Percentiles rank a stretch among this genome's conserved stretches.
phyloP scores from a whole-genome alignment of 2,329 filamentous ascomycete genomes.

The Fusarium guadeloupense region DNA sequence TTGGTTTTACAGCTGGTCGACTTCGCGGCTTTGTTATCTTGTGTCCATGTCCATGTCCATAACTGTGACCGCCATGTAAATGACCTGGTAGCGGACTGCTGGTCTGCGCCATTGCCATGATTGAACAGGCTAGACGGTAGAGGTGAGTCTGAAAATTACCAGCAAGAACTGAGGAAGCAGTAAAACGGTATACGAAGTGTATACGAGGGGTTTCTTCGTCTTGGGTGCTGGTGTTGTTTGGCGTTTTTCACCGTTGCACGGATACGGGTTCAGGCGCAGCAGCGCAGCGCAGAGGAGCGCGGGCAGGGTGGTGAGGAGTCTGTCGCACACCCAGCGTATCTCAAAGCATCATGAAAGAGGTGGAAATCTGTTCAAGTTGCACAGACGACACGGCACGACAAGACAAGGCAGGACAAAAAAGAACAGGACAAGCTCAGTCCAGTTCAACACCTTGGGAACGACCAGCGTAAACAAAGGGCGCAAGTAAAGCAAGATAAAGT shows the following conservation, averaged over 20 bases:
- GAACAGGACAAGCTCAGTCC: not conserved
- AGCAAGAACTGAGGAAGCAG: not conserved
- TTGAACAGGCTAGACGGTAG: slow-evolving; percentile 9
- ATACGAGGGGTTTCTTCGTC: slow-evolving; percentile 11
- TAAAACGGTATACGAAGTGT: not conserved
- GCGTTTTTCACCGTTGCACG: slow-evolving; percentile 37
- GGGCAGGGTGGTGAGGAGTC: slow-evolving; percentile 31
- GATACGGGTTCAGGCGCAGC: slow-evolving; percentile 40
- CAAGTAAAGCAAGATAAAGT: slow-evolving; percentile 3
- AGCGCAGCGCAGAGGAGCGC: slow-evolving; percentile 16
- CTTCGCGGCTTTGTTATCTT: slow-evolving; percentile 57
- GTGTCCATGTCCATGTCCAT: slow-evolving; percentile 29
- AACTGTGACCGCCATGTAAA: slow-evolving; percentile 33
- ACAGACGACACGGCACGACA: slow-evolving; percentile 33
- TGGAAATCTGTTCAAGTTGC: slow-evolving; percentile 32
- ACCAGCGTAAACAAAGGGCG: slow-evolving; percentile 36
- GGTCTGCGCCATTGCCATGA: slow-evolving; percentile 41
- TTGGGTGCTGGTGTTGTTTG: slow-evolving; percentile 24
- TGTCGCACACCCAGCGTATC: slow-evolving; percentile 43
- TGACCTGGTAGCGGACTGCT: slow-evolving; percentile 36
- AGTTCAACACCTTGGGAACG: slow-evolving; percentile 11
- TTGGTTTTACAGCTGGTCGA: slow-evolving; percentile 66
- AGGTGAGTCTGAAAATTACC: not conserved
- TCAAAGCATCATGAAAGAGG: slow-evolving; percentile 44
- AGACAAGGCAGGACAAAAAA: slow-evolving; percentile 3